Conservation (phyloP, 495 filamentous ascomycete genomes). For the Annulohypoxylon nitens region DNA sequence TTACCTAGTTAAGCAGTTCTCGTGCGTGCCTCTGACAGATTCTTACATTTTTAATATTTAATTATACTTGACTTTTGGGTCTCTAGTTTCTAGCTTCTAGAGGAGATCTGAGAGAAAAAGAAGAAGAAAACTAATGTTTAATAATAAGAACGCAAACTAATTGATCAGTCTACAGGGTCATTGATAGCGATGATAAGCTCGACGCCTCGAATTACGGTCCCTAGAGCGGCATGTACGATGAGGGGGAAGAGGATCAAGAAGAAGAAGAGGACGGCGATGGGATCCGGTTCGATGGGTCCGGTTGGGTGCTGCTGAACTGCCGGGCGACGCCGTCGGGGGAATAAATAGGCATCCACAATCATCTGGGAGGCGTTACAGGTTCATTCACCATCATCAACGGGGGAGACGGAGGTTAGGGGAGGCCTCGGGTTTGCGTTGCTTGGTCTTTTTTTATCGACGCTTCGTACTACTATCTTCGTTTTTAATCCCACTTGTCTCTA, state of each 20-base stretch:
- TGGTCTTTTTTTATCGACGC: background rate
- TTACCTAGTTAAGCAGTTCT: conserved; percentile 87
- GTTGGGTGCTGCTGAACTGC: conserved; percentile 16
- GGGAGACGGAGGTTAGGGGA: background rate
- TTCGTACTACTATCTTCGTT: background rate
- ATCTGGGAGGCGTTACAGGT: conserved; percentile 34
- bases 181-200: conserved; percentile 65
- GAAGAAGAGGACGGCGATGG: conserved; percentile 4
- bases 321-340: background rate
- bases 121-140: background rate
- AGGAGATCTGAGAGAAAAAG: background rate
- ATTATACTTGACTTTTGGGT: too few relatives aligned
- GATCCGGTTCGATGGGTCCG: background rate
- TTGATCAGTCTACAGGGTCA: conserved; percentile 53
- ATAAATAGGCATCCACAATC: background rate
- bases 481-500: background rate
- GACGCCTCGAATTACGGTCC: conserved; percentile 58
- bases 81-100: conserved; percentile 16
- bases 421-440: background rate
- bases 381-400: background rate
- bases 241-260: conserved; percentile 1
- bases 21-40: conserved; percentile 65
- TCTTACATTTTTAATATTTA: too few relatives aligned
- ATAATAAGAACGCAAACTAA: conserved; percentile 20
- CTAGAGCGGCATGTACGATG: conserved; percentile 24